These are phyloP conservation scores for Coemansia sp. DNA, from an alignment of 192 early-diverging fungal genomes.

Conservation along the genomic window DNA sequence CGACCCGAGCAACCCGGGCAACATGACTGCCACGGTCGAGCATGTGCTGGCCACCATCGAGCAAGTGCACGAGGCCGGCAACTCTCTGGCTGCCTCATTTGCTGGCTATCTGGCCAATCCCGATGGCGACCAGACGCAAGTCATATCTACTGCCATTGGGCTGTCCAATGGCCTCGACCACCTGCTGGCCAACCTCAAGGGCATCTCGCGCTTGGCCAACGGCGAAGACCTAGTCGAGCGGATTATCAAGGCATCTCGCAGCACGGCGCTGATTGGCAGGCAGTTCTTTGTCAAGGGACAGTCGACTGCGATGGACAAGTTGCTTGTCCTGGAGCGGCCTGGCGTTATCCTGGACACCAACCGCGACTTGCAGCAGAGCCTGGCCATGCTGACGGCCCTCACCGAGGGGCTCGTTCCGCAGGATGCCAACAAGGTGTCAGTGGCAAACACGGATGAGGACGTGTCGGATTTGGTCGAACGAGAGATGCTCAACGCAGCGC, in stretches of 20 bases:
- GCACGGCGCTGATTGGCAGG: constrained; percentile 63
- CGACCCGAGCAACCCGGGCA: constrained; percentile 75
- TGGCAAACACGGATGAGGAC: constrained; percentile 62
- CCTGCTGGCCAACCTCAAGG: constrained; percentile 86
- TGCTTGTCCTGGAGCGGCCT: constrained; percentile 63
- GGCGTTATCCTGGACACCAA: constrained; percentile 74
- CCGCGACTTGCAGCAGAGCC: constrained; percentile 69
- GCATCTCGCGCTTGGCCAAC: constrained; percentile 75
- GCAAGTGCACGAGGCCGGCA: constrained; percentile 66
- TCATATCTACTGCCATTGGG: constrained; percentile 75
- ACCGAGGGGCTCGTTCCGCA: constrained; percentile 74
- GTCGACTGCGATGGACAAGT: constrained; percentile 66
- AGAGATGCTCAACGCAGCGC: constrained; percentile 89
- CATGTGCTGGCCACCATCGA: constrained; percentile 91
- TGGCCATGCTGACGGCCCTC: constrained; percentile 69
- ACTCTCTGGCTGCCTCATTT: constrained; percentile 62
- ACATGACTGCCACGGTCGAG: constrained; percentile 85
- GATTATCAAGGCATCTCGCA: constrained; percentile 65
- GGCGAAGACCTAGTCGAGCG: constrained; percentile 81
- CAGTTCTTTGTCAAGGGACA: constrained; percentile 88
- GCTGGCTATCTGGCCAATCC: constrained; percentile 47
- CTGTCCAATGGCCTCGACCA: constrained; percentile 82
- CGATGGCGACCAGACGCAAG: constrained; percentile 81
- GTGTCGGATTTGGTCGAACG: constrained; percentile 88
- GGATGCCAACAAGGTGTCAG: constrained; percentile 50